These are phyloP conservation scores for Barnettozyma populi DNA, from an alignment of 805 yeast species.

Conservation along the genomic window DNA sequence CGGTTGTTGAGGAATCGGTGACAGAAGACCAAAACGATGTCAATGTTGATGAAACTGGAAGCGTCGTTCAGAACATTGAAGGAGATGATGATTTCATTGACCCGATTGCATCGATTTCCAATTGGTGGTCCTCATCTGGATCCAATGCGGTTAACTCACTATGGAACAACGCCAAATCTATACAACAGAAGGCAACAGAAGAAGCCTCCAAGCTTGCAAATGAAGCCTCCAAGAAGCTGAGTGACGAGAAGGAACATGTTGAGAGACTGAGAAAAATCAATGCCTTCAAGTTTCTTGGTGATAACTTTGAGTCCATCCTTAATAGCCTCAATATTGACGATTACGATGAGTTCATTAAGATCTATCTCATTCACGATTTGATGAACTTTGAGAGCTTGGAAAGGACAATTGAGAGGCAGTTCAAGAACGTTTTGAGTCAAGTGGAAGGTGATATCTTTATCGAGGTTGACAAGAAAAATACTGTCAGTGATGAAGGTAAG, in stretches of 20 bases:
- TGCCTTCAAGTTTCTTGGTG: slow-evolving; percentile 11
- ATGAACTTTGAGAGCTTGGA: slow-evolving; percentile 46
- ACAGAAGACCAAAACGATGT: slow-evolving; percentile 14
- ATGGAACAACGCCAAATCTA: slow-evolving; percentile 61
- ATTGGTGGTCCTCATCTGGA: slow-evolving; percentile 74
- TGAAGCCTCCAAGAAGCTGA: slow-evolving; percentile 18
- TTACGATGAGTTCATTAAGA: slow-evolving; percentile 50
- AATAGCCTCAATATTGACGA: slow-evolving; percentile 25
- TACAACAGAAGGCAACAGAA: slow-evolving; percentile 34
- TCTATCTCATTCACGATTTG: slow-evolving; percentile 65
- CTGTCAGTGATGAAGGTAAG: slow-evolving; percentile 23
- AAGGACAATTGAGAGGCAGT: slow-evolving; percentile 44
- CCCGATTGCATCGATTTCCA: slow-evolving; percentile 60
- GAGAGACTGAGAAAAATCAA: slow-evolving; percentile 14
- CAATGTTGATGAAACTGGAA: slow-evolving; percentile 13
- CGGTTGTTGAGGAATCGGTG: slow-evolving; percentile 15
- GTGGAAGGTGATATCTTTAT: slow-evolving; percentile 75
- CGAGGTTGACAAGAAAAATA: slow-evolving; percentile 47
- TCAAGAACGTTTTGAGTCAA: slow-evolving; percentile 61
- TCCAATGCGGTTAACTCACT: slow-evolving; percentile 58
- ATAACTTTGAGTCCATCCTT: slow-evolving; percentile 17
- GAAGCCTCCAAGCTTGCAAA: slow-evolving; percentile 27
- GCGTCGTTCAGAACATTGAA: slow-evolving; percentile 13
- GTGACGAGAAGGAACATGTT: slow-evolving; percentile 28
- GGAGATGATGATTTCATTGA: slow-evolving; percentile 33